Evolutionary conservation across 2,329 filamentous ascomycete species (phyloP).

Genomic region (Rutstroemia sp.): DNA sequence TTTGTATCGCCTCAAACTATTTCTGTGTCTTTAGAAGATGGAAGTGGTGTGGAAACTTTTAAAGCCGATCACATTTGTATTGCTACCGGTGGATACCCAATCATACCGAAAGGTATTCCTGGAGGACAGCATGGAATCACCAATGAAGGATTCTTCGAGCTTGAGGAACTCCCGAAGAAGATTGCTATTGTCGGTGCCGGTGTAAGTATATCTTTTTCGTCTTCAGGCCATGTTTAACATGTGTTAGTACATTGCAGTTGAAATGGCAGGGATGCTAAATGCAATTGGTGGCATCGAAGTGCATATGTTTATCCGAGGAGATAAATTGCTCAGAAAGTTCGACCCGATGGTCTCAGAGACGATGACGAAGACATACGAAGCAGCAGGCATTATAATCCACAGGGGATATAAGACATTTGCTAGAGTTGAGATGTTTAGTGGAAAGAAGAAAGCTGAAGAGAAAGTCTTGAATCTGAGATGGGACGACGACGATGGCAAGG

Average conservation of each 20-base stretch:
- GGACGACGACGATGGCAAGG: slow-evolving; percentile 35
- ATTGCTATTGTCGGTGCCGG: slow-evolving; percentile 43
- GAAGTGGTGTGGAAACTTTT: slow-evolving; percentile 32
- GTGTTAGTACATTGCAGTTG: slow-evolving; percentile 16
- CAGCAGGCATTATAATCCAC: slow-evolving; percentile 40
- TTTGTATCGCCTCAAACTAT: slow-evolving; percentile 38
- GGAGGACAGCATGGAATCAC: slow-evolving; percentile 43
- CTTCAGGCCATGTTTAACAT: not conserved
- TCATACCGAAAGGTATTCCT: slow-evolving; percentile 31
- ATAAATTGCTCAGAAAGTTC: slow-evolving; percentile 42
- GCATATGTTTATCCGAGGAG: slow-evolving; percentile 42
- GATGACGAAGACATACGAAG: slow-evolving; percentile 43
- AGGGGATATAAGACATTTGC: slow-evolving; percentile 39
- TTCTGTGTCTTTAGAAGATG: slow-evolving; percentile 37
- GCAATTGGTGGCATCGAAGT: slow-evolving; percentile 40
- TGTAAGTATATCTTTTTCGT: slow-evolving; percentile 38
- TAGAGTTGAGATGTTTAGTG: slow-evolving; percentile 32
- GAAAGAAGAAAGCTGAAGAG: slow-evolving; percentile 30
- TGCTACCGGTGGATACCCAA: slow-evolving; percentile 40
- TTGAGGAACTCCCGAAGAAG: slow-evolving; percentile 42
- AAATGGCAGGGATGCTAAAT: slow-evolving; percentile 42
- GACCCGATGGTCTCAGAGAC: slow-evolving; percentile 45
- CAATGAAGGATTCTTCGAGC: slow-evolving; percentile 43
- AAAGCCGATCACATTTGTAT: slow-evolving; percentile 41
- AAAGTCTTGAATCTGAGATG: slow-evolving; percentile 37